Base-by-base conservation (phyloP, 2,329 filamentous ascomycete genomes). In the Alternaria sp. region DNA sequence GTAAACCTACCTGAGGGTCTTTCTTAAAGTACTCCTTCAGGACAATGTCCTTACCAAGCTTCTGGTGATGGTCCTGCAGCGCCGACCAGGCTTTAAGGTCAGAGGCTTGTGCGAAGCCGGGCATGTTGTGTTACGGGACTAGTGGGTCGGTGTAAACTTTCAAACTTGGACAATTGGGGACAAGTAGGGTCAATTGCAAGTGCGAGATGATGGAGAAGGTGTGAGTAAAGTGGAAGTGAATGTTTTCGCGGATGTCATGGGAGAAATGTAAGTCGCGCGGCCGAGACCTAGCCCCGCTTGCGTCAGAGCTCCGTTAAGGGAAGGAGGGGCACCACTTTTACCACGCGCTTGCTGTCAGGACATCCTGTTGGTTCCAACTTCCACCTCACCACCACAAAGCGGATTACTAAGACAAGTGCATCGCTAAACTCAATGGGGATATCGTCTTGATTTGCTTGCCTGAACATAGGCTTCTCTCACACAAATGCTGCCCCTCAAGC, bases 1-100 rank as follows among this genome's bases (percentile, higher is more conserved):
- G 5, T n/a, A n/a, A 14, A 21, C 49, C 46, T 61, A 70, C 69
- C 64, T 71, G 61, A 49, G 93, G 88, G 78, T 99, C 93, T 71
- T 92, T 88, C 73, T 91, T 85, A 80, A 98, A 99, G 77, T 92
- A 91, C 67, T 96, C 90, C 83, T 96, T 97, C 67, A 98, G 86
- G 65, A 96, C 89, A 76, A 98, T 95, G 76, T 89, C 88, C 82
- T 93, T 93, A 75, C 92, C 93, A 46, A 95, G 86, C 64, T 85
- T 85, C 80, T 91, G 89, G 81, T 96, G 93, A 81, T 98, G 93
- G 74, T 91, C 85, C 82, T 96, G 91, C 75, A 99, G 92, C 77
- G 91, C 87, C 78, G 90, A 86, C 94, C 95, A 99, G 76, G 92
- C 89, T 71, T 88, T 84, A 70, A 97, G 89, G 65, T 92, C 90